Evolutionary conservation across 1,284 basidiomycete species (phyloP), one percentile per base, ranked within the genome.

Genomic region (Trametes polyzona): DNA sequence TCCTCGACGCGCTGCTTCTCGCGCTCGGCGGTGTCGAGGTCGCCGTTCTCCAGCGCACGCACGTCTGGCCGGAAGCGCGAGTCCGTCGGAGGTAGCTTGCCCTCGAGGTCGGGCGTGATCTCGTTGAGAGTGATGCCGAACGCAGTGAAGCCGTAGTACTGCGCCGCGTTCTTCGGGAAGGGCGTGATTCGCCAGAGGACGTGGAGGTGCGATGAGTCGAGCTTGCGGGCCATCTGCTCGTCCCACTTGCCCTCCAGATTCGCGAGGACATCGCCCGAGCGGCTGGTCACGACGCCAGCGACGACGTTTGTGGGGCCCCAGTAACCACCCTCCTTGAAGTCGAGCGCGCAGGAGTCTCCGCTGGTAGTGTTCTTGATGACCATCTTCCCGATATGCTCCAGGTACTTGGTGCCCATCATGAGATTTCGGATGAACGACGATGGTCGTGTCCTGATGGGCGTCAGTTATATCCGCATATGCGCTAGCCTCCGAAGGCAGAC

Each of bases 351-450:
- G 27, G 78, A 81, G 24, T 75, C 74, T 11, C 81, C 77, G 16
- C 79, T 82, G 19, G 74, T 75, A 2, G 72, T 76, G 63, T 92
- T 92, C 61, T 83, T 81, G 43, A 96, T 85, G 19, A 78, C 81
- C 83, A 93, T 83, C 71, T 87, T 82, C 60, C 93, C 86, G 58
- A 83, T 78, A 71, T 93, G 87, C 72, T 95, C 93, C 33, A 96
- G 80, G 71, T 95, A 96, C 68, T 95, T 95, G 17, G 90, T 90
- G 21, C 93, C 93, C 71, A 93, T 87, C 83, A 95, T 87, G 55
- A 96, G 77, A 72, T 95, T 95, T 59, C 93, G 79, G 79, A 95
- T 87, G 72, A 94, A 95, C 1, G 90, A 92, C 1, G 91, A 93
- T 0, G 93, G 93, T 60, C 90, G 90, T 47, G 83, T 87, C 92